phyloP scores from a whole-genome alignment of 345 rosid species.

The Salix brachista region DNA sequence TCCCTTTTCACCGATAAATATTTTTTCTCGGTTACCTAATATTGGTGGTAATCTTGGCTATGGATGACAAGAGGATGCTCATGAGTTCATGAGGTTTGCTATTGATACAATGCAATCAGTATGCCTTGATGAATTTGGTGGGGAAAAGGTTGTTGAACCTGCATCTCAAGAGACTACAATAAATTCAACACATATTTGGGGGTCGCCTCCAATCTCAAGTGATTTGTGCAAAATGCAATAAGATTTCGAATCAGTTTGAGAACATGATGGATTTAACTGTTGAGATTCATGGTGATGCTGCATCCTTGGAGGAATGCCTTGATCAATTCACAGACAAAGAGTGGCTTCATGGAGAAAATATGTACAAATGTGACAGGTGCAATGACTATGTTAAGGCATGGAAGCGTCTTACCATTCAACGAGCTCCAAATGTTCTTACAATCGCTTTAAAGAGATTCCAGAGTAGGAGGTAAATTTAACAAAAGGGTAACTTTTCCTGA shows the following conservation, averaged over 20 bases:
- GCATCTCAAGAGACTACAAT: slow-evolving; percentile 76
- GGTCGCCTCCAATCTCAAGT: slow-evolving; percentile 77
- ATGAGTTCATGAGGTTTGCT: slow-evolving; percentile 97
- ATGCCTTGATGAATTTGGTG: slow-evolving; percentile 93
- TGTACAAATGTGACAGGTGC: slow-evolving; percentile 24
- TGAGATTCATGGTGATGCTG: too few species aligned
- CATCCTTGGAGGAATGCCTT: too few species aligned
- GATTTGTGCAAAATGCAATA: too few species aligned
- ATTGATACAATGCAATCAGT: slow-evolving; percentile 93
- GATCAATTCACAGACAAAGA: too few species aligned
- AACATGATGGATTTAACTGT: too few species aligned
- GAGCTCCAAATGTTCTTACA: slow-evolving; percentile 84
- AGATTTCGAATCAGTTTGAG: too few species aligned
- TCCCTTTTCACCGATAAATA: slow-evolving; percentile 80
- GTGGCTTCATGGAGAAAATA: too few species aligned
- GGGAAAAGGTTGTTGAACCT: slow-evolving; percentile 74
- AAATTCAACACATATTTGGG: slow-evolving; percentile 87
- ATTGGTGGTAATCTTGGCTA: slow-evolving; percentile 93
- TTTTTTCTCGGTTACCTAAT: slow-evolving; percentile 69
- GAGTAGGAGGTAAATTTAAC: slow-evolving; percentile 95
- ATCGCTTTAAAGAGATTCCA: slow-evolving; percentile 89
- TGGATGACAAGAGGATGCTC: slow-evolving; percentile 99
- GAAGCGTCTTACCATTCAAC: slow-evolving; percentile 72
- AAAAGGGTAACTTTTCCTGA: slow-evolving; percentile 82
- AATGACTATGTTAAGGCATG: slow-evolving; percentile 91